Conservation (phyloP, 805 yeast genomes). For the Sugiyamaella americana region DNA sequence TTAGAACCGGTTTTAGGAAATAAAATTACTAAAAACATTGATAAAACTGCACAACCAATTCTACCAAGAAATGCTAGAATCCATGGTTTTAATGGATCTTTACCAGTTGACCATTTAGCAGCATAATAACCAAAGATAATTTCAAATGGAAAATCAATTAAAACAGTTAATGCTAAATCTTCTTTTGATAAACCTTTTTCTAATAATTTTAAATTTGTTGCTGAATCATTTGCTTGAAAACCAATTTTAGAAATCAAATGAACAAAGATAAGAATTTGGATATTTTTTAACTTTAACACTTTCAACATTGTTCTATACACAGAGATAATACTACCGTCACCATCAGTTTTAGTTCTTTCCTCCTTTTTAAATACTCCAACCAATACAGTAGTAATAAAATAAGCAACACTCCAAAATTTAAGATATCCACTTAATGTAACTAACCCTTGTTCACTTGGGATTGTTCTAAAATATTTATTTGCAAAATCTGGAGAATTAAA, state of each 20-base stretch:
- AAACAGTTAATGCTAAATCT: constrained; percentile 84
- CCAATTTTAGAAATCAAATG: constrained; percentile 83
- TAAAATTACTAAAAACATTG: constrained; percentile 62
- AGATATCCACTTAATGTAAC: constrained; percentile 71
- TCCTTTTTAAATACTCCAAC: constrained; percentile 62
- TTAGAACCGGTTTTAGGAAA: constrained; percentile 58
- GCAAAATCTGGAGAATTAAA: constrained; percentile 90
- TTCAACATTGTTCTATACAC: constrained; percentile 33
- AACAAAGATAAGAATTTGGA: constrained; percentile 65
- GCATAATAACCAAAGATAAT: constrained; percentile 92
- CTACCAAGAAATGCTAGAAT: constrained; percentile 79
- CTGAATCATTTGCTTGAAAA: constrained; percentile 93
- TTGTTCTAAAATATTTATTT: constrained; percentile 66
- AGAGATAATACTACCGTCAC: constrained; percentile 30
- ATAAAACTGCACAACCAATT: constrained; percentile 64
- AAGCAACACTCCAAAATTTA: constrained; percentile 68
- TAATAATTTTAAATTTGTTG: constrained; percentile 81
- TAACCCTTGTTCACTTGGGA: constrained; percentile 59
- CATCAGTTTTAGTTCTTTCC: constrained; percentile 45
- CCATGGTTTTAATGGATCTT: constrained; percentile 75
- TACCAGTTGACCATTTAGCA: constrained; percentile 87
- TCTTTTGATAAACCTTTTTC: constrained; percentile 92
- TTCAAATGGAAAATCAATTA: constrained; percentile 94
- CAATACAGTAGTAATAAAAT: constrained; percentile 57
- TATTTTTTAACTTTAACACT: constrained; percentile 49